Evolutionary conservation across 805 yeast species (phyloP), one percentile per base, ranked within the genome.

Genomic region (baker's yeast (Saccharomyces cerevisiae)): DNA sequence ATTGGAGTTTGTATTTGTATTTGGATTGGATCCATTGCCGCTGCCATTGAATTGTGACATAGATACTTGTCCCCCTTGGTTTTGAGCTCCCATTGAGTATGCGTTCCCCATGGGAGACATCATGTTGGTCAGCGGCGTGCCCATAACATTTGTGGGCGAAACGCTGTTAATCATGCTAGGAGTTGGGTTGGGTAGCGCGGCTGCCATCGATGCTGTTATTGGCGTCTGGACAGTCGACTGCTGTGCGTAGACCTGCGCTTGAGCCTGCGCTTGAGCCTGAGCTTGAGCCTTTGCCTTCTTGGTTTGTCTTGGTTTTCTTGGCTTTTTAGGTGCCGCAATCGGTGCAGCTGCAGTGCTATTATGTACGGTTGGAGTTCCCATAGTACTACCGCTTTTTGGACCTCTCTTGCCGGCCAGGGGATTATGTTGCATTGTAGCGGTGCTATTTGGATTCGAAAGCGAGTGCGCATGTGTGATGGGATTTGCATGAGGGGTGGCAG

Each of bases 251-350:
- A 13, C 31, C 26, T 29, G 46, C 10, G 17, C 17, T 36, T 17
- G 9, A 14, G 41, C 51, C 46, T 49, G 46, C 3, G 51, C 46
- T 8, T 32, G 46, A 27, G 46, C 47, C 21, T 36, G 47, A 10
- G 47, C 41, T 28, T 52, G 53, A 27, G 48, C 48, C 41, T 52
- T 53, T 14, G 54, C 36, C 24, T 53, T 59, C 56, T 61, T 59
- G 41, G 58, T 53, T 46, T 64, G 61, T 46, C 69, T 63, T 46
- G 68, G 67, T 49, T 64, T 65, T 50, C 68, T 55, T 51, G 66
- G 65, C 31, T 65, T 67, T 54, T 66, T 66, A 4, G 64, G 53
- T 8, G 63, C 48, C 3, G 60, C 51, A 27, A 57, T 54, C 14
- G 46, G 48, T 10, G 56, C 29, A 4, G 55, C 43, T 36, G 24